Percentiles rank a stretch among this genome's conserved stretches.
Evolutionary conservation across 768 basidiomycete species (phyloP).

Genomic region (Cantharellus cinnabarinus): DNA sequence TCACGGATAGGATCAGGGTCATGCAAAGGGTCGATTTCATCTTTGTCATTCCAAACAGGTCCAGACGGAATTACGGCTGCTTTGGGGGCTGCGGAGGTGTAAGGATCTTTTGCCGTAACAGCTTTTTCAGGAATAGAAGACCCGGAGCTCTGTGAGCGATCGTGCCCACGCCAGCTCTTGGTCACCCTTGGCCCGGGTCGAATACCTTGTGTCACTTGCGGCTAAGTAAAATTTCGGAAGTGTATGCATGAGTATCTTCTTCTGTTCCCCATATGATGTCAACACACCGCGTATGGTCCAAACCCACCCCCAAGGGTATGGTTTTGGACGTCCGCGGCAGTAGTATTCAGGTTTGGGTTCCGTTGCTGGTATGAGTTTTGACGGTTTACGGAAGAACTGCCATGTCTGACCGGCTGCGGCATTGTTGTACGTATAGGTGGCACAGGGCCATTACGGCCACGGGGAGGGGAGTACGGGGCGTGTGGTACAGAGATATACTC

Average conservation of each 20-base stretch:
- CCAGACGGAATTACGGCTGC: constrained; percentile 36
- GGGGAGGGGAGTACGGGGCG: background rate
- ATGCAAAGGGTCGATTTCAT: constrained; percentile 40
- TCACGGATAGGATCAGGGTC: constrained; percentile 66
- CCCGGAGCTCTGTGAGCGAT: background rate
- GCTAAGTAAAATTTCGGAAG: background rate
- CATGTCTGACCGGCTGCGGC: background rate
- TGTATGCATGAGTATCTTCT: background rate
- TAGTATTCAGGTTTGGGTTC: background rate
- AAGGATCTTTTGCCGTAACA: constrained; percentile 1
- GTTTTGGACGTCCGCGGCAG: background rate
- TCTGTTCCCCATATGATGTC: background rate
- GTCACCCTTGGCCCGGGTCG: background rate
- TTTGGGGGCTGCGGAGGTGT: constrained; percentile 12
- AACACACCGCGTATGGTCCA: constrained; percentile 62
- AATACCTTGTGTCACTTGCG: background rate
- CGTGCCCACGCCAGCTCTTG: background rate
- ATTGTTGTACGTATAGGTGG: background rate
- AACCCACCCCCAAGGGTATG: constrained; percentile 47
- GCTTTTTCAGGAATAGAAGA: constrained; percentile 2
- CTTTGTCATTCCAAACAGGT: constrained; percentile 53
- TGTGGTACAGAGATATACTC: background rate
- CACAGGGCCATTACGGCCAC: background rate
- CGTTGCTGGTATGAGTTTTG: background rate
- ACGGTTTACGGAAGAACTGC: background rate